Evolutionary conservation across 2,329 filamentous ascomycete species (phyloP).

Genomic region (Cytospora leucostoma): DNA sequence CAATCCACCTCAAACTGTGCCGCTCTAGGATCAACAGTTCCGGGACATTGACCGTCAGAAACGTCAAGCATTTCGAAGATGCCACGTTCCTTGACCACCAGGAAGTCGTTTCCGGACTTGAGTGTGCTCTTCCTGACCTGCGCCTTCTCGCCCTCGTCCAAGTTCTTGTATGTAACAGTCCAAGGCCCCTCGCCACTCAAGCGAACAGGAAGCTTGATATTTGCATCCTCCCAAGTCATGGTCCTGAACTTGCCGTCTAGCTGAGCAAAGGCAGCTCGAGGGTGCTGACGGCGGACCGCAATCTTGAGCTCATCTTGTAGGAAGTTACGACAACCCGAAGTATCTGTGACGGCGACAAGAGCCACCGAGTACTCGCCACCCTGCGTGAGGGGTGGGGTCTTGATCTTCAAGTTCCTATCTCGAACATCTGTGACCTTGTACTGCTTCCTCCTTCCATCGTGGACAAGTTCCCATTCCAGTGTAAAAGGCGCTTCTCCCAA

Average conservation of each 20-base stretch:
- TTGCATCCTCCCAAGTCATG: slow-evolving; percentile 74
- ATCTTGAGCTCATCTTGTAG: slow-evolving; percentile 85
- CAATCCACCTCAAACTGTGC: slow-evolving; percentile 79
- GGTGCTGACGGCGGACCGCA: slow-evolving; percentile 82
- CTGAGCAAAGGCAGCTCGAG: slow-evolving; percentile 81
- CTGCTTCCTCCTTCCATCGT: slow-evolving; percentile 81
- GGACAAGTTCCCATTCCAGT: slow-evolving; percentile 88
- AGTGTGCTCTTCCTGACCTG: slow-evolving; percentile 50
- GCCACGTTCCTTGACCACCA: slow-evolving; percentile 68
- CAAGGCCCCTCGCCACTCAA: slow-evolving; percentile 86
- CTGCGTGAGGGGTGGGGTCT: slow-evolving; percentile 70
- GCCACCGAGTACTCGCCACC: slow-evolving; percentile 91
- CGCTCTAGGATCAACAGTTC: slow-evolving; percentile 72
- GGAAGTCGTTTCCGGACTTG: slow-evolving; percentile 63
- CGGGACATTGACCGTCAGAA: slow-evolving; percentile 77
- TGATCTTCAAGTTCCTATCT: slow-evolving; percentile 66
- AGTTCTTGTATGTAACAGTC: slow-evolving; percentile 74
- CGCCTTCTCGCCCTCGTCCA: slow-evolving; percentile 52
- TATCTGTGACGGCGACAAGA: slow-evolving; percentile 83
- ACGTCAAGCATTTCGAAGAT: slow-evolving; percentile 80
- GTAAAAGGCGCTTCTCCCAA: slow-evolving; percentile 87
- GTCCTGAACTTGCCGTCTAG: slow-evolving; percentile 78
- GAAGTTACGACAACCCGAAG: slow-evolving; percentile 81
- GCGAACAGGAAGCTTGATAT: slow-evolving; percentile 75
- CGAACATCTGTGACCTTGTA: slow-evolving; percentile 66